A percentile compares a stretch with the other conserved stretches of the same genome.
phyloP scores from a whole-genome alignment of 768 basidiomycete species.

The Rhodosporidiobolus odoratus region DNA sequence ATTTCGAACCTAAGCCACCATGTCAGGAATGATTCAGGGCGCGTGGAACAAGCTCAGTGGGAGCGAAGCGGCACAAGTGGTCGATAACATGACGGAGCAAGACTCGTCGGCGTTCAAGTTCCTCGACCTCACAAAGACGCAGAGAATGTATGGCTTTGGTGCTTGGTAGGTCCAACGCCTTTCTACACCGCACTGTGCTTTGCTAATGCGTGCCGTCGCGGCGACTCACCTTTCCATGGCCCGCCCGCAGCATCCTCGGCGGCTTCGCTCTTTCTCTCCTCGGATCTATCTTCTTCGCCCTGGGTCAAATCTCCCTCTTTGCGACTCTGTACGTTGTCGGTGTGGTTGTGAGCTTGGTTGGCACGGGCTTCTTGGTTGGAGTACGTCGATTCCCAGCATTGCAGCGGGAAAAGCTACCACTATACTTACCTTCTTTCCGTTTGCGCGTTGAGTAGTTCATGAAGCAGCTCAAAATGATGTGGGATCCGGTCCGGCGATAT shows the following conservation, averaged over 20 bases:
- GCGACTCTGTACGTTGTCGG: slow-evolving; percentile 31
- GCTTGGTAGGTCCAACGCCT: slow-evolving; percentile 20
- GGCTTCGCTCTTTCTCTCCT: slow-evolving; percentile 31
- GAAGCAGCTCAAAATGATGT: slow-evolving; percentile 32
- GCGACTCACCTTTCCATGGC: neutral
- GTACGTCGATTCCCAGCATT: no score
- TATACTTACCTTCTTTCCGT: neutral
- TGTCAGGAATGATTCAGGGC: neutral
- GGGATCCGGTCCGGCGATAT: slow-evolving; percentile 37
- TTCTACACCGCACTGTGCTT: neutral
- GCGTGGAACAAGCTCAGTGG: slow-evolving; percentile 30
- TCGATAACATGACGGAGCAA: slow-evolving; percentile 21
- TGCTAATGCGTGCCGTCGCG: neutral
- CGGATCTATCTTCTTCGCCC: slow-evolving; percentile 32
- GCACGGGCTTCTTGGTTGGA: slow-evolving; percentile 31
- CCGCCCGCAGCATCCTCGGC: slow-evolving; percentile 9
- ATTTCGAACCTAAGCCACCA: neutral
- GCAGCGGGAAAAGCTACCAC: no score
- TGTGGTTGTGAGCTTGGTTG: slow-evolving; percentile 24
- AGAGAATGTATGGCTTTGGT: slow-evolving; percentile 35
- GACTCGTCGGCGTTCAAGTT: slow-evolving; percentile 35
- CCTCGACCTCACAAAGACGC: slow-evolving; percentile 23
- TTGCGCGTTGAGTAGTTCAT: slow-evolving; percentile 21
- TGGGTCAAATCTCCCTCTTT: slow-evolving; percentile 31
- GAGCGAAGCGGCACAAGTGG: slow-evolving; percentile 20